phyloP scores from a whole-genome alignment of 2,329 filamentous ascomycete species.

The Fusarium pilosicola region DNA sequence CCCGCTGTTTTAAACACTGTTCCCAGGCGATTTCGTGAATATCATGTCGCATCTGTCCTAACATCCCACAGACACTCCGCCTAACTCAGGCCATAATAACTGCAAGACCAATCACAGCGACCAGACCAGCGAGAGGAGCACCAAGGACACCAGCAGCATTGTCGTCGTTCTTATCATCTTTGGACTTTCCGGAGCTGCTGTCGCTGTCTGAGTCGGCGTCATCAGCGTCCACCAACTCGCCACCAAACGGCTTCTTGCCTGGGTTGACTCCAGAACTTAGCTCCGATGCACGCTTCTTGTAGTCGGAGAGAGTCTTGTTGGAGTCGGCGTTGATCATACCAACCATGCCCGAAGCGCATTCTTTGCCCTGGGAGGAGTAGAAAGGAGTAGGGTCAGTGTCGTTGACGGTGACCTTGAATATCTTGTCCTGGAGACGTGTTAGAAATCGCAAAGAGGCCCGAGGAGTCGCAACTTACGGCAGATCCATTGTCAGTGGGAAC shows the following conservation, averaged over 20 bases:
- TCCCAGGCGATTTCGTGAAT: slow-evolving; percentile 14
- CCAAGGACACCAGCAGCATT: slow-evolving; percentile 28
- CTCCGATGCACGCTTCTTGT: slow-evolving; percentile 44
- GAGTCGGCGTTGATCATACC: slow-evolving; percentile 50
- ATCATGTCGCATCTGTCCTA: slow-evolving; percentile 25
- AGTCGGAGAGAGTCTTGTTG: slow-evolving; percentile 46
- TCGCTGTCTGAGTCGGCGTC: slow-evolving; percentile 20
- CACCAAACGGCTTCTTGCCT: slow-evolving; percentile 42
- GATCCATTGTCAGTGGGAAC: slow-evolving; percentile 43
- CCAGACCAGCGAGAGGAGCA: slow-evolving; percentile 29
- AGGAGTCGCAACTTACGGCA: slow-evolving; percentile 37
- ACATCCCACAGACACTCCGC: not conserved
- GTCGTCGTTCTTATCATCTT: slow-evolving; percentile 16
- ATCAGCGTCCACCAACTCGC: slow-evolving; percentile 42
- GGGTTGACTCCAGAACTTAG: slow-evolving; percentile 45
- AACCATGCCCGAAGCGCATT: slow-evolving; percentile 53
- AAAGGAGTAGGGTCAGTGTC: slow-evolving; percentile 49
- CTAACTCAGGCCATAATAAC: slow-evolving; percentile 27
- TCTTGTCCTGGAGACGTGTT: slow-evolving; percentile 43
- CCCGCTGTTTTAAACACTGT: not conserved
- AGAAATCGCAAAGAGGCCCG: not conserved
- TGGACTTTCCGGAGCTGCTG: slow-evolving; percentile 17
- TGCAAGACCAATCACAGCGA: slow-evolving; percentile 30
- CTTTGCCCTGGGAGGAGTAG: slow-evolving; percentile 53
- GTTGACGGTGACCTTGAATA: slow-evolving; percentile 50